Base-by-base conservation (phyloP, 2,329 filamentous ascomycete genomes). In the Leptographium lundbergii region DNA sequence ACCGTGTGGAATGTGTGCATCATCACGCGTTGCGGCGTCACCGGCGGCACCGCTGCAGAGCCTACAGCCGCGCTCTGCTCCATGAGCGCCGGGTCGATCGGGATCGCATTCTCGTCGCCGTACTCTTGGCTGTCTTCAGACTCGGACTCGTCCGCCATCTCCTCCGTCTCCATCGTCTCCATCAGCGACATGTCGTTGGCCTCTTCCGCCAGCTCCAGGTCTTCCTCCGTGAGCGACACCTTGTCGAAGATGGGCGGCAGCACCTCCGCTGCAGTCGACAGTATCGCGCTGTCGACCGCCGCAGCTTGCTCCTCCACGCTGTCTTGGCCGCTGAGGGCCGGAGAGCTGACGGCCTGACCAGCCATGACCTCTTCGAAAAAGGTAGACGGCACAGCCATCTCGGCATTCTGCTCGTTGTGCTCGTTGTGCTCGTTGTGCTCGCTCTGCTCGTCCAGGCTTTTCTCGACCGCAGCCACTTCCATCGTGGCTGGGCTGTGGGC, bases 1-100 rank as follows among this genome's bases (percentile, higher is more conserved):
- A 88, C 84, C 0, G 88, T 91, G 69, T 88, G 82, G 62, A 86
- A 81, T n/a, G 78, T 75, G 59, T 77, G 75, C n/a, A 70, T 72
- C n/a, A 76, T 66, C 0, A 73, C 71, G 19, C 81, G 78, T 56
- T 77, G 72, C 0, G 85, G 85, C 1, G 85, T 88, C 9, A 76
- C 72, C 1, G 81, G 81, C 2, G 69, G 68, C 1, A 73, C 69
- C 48, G 59, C 67, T 42, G 60, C 68, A 61, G 58, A 61, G 36
- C 54, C 19, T 19, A 14, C 14, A 22, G 65, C 24, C 11, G 59
- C 19, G 64, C 64, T 61, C 19, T 62, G 57, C 10, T 59, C 62
- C 11, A 75, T 61, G 36, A 81, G 69, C 25, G 72, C 72, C 22
- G 78, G 77, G 60, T 84, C 79, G 24, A 81, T 74, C 4, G 79